Evolutionary conservation across 176 grass and related monocot species (phyloP).

Genomic region (Rhynchospora pubera): DNA sequence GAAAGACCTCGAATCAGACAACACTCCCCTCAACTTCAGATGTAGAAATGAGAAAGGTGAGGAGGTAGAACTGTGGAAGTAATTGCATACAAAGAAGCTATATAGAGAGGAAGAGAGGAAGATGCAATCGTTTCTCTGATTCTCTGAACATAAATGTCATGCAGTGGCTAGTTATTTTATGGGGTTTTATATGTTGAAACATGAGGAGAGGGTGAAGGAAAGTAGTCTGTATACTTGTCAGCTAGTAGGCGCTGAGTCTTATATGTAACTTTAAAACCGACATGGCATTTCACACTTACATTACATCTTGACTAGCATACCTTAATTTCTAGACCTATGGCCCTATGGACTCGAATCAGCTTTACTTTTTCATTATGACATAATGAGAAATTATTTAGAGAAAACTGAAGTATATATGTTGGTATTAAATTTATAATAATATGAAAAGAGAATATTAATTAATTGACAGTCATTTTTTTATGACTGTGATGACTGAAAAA

Average conservation of each 20-base stretch:
- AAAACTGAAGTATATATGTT: background rate
- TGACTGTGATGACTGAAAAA: no score
- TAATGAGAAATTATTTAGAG: background rate
- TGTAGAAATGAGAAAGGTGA: background rate
- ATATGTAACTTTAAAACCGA: background rate
- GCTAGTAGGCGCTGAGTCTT: background rate
- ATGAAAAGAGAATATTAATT: no score
- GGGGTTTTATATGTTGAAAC: conserved; percentile 29
- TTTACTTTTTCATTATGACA: background rate
- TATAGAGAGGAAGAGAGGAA: conserved; percentile 18
- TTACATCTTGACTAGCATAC: background rate
- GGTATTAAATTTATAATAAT: no score
- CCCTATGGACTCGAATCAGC: background rate
- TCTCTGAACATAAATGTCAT: conserved; percentile 24
- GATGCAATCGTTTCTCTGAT: conserved; percentile 13
- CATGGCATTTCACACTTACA: background rate
- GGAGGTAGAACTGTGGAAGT: background rate
- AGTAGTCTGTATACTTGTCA: background rate
- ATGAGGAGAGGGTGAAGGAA: background rate
- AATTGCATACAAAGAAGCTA: background rate
- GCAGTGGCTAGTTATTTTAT: conserved; percentile 5
- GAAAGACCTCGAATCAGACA: conserved; percentile 83
- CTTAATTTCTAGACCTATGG: background rate
- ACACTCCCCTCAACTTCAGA: conserved; percentile 87
- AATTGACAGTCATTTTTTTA: no score